Percentiles rank a stretch among this genome's conserved stretches.
These are phyloP conservation scores for Aspergillus sp. DNA, from an alignment of 2,329 filamentous ascomycete genomes.

Conservation along the genomic window DNA sequence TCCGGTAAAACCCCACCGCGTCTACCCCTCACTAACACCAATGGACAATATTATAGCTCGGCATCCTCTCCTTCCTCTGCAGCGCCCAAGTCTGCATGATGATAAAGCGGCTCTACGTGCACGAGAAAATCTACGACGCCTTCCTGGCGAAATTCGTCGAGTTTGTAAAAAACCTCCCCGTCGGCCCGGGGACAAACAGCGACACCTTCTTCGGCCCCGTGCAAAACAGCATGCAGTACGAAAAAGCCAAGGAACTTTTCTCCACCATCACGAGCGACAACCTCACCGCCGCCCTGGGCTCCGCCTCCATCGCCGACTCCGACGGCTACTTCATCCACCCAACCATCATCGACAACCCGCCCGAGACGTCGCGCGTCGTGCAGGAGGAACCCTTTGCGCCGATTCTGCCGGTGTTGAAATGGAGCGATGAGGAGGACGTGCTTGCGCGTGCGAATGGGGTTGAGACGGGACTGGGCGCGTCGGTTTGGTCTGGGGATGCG, in stretches of 20 bases:
- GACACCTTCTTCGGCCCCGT: slow-evolving; percentile 62
- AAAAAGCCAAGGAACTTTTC: slow-evolving; percentile 62
- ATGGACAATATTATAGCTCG: slow-evolving; percentile 38
- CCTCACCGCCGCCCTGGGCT: slow-evolving; percentile 56
- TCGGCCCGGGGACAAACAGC: slow-evolving; percentile 46
- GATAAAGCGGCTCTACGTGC: slow-evolving; percentile 65
- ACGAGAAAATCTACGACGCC: slow-evolving; percentile 62
- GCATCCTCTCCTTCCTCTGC: slow-evolving; percentile 56
- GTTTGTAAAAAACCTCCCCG: slow-evolving; percentile 49
- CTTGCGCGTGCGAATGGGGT: slow-evolving; percentile 59
- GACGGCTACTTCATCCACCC: slow-evolving; percentile 64
- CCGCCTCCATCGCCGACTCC: slow-evolving; percentile 47
- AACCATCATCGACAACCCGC: slow-evolving; percentile 63
- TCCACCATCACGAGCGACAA: slow-evolving; percentile 60
- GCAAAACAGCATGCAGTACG: slow-evolving; percentile 69
- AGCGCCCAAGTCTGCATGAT: slow-evolving; percentile 61
- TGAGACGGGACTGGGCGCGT: slow-evolving; percentile 60
- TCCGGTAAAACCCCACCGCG: neutral
- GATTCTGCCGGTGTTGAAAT: slow-evolving; percentile 66
- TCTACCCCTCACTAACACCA: neutral
- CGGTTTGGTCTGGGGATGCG: slow-evolving; percentile 62
- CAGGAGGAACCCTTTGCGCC: slow-evolving; percentile 67
- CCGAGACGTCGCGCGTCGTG: slow-evolving; percentile 60
- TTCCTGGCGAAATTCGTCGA: slow-evolving; percentile 56
- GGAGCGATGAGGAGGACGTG: slow-evolving; percentile 65